A percentile compares a stretch with the other conserved stretches of the same genome.
Conservation (phyloP, 2,329 filamentous ascomycete genomes). For the Pseudonectria foliicola region DNA sequence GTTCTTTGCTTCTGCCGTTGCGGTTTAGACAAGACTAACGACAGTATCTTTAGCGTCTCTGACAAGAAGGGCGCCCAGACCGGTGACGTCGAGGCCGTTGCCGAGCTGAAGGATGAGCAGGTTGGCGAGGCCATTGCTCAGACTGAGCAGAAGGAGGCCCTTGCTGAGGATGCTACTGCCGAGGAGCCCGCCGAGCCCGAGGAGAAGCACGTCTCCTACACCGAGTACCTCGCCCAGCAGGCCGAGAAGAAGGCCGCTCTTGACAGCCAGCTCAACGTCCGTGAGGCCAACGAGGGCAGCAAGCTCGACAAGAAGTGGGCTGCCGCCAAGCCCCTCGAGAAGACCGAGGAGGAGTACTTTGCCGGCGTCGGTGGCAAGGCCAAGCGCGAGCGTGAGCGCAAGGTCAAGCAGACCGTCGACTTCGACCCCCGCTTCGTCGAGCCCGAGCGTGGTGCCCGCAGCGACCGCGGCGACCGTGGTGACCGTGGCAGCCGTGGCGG, state of each 20-base stretch:
- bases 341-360: slow-evolving; percentile 74
- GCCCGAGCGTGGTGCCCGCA: slow-evolving; percentile 50
- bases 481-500: slow-evolving; percentile 41
- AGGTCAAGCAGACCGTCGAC: slow-evolving; percentile 83
- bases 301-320: slow-evolving; percentile 91
- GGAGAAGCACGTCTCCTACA: slow-evolving; percentile 86
- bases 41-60: slow-evolving; percentile 52
- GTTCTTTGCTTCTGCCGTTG: background rate
- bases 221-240: slow-evolving; percentile 72
- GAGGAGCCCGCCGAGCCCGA: slow-evolving; percentile 56
- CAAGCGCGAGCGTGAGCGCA: slow-evolving; percentile 79
- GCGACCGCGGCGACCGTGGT: slow-evolving; percentile 47
- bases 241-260: slow-evolving; percentile 71
- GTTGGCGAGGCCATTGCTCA: slow-evolving; percentile 85
- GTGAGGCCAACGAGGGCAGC: slow-evolving; percentile 87
- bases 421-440: slow-evolving; percentile 81
- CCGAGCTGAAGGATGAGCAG: slow-evolving; percentile 86
- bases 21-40: slow-evolving; percentile 9
- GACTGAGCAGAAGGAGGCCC: slow-evolving; percentile 69
- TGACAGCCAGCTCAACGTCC: slow-evolving; percentile 58
- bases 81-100: slow-evolving; percentile 71
- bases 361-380: slow-evolving; percentile 67
- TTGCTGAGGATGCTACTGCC: slow-evolving; percentile 40
- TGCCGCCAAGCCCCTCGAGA: slow-evolving; percentile 64
- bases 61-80: slow-evolving; percentile 84